Base-by-base conservation (phyloP, 164 flowering plant genomes). In the Cinnamomum micranthum region DNA sequence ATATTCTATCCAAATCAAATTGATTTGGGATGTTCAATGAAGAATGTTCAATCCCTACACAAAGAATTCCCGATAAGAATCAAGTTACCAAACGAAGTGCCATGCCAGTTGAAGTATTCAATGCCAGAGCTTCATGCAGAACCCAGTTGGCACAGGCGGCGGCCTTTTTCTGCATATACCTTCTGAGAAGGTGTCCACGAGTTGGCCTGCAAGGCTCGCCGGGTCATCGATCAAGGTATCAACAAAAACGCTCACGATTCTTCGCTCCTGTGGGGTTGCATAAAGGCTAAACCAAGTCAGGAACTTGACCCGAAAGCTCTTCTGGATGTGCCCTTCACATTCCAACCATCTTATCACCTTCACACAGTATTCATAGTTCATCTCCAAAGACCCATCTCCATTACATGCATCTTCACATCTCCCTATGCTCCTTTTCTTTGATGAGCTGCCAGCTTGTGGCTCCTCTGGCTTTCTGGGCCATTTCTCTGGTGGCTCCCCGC, bases 261-360 rank as follows among this genome's bases (percentile, higher is more conserved):
- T 86, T 25, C 86, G 81, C 78, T 96, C 97, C 70, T 89, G 88
- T 0, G 84, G 80, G 3, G 89, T 91, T 20, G 98, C 97, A 73
- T 88, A 82, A 76, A 96, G 80, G 81, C 97, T 91, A 81, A 89
- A 94, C 99, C 99, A 96, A 10, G 99, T 91, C 69, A 96, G 79
- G 74, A 96, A 94, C 74, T 92, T 94, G 82, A 85, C 90, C 77
- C 99, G 80, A 75, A 96, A 96, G 76, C 81, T 82, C 78, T 83
- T 87, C 74, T 87, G 93, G 0, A 96, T 78, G 51, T 91, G 90
- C 12, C 99, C 98, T 27, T 92, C 88, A 58, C 94, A 90, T 65
- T 96, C 99, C 76, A 96, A 72, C 85, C 87, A 78, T 81, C 97
- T 82, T 69, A 96, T 83, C 55, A 87, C 83, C 82, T 90, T 91